A percentile compares a stretch with the other conserved stretches of the same genome.
Conservation (phyloP, 257 asterid genomes). For the Anisodus acutangulus region DNA sequence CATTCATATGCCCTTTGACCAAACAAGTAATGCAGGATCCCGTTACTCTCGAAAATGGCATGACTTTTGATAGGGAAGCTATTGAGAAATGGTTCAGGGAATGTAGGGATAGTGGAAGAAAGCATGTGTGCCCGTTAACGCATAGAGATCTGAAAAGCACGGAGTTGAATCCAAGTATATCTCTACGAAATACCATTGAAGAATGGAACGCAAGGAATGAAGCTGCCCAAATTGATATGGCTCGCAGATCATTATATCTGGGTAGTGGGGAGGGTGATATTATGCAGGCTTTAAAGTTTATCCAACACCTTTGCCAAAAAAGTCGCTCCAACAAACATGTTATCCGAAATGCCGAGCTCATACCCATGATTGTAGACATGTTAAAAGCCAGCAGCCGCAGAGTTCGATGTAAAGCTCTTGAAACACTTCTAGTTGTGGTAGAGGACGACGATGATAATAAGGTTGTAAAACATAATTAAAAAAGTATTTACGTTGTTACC, state of each 20-base stretch:
- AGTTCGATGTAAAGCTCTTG: conserved; percentile 76
- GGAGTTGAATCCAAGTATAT: conserved; percentile 87
- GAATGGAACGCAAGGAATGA: conserved; percentile 98
- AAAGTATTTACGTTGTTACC: conserved; percentile 17
- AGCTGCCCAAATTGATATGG: conserved; percentile 92
- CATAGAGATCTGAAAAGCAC: conserved; percentile 70
- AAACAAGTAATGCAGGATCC: conserved; percentile 95
- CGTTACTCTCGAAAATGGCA: conserved; percentile 84
- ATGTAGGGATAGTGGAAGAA: conserved; percentile 70
- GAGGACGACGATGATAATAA: conserved; percentile 88
- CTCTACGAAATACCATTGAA: conserved; percentile 81
- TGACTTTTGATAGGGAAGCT: conserved; percentile 91
- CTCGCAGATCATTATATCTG: conserved; percentile 61
- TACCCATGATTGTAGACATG: conserved; percentile 80
- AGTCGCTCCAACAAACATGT: conserved; percentile 66
- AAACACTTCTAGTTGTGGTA: conserved; percentile 81
- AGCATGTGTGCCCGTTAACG: conserved; percentile 76
- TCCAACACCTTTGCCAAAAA: conserved; percentile 69
- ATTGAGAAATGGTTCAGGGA: conserved; percentile 88
- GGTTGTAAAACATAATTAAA: conserved; percentile 54
- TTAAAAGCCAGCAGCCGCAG: conserved; percentile 71
- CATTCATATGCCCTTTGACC: conserved; percentile 85
- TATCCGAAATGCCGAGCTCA: conserved; percentile 68
- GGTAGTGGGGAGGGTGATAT: conserved; percentile 69
- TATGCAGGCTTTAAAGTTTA: conserved; percentile 65